Evolutionary conservation across 352 stramenopile genomes (phyloP), one percentile per base, ranked within the genome.

Genomic region (Peronospora destructor): DNA sequence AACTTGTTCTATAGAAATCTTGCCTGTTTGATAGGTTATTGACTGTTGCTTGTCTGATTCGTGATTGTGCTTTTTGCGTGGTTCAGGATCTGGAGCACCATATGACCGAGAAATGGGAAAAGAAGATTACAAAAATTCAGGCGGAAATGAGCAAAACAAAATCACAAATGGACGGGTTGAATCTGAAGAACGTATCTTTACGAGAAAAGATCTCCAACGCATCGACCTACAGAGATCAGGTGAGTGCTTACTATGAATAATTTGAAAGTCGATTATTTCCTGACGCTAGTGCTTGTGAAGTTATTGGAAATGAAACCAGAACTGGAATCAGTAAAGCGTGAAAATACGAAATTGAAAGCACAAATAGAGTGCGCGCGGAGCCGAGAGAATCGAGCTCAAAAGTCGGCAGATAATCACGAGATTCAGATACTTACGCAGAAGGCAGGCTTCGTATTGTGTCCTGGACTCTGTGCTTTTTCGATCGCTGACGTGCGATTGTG

Each of bases 51-150:
- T 49, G 23, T 30, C 12, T 12, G 21, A 30, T 39, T 32, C 30
- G n/a, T 35, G 10, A 32, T 13, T 0, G 14, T 14, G 28, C 36
- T 48, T 45, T 44, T 39, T 50, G 7, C 46, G 12, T 26, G 21
- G 21, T 37, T 2, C 29, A 85, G 54, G 78, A 90, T 39, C 62
- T 82, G 3, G 70, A 83, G 36, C 56, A 78, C 25, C 72, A 85
- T 35, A 68, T 87, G 16, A 75, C 79, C 8, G 74, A 89, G 1
- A 80, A 84, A 33, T 91, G 83, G 83, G 76, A 89, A 45, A 76
- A 79, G 21, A 85, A 86, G 39, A 48, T 94, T 6, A 60, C 57
- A 2, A 87, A 85, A 35, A 69, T 86, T 21, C 74, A 86, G 39
- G 55, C 66, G 0, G 83, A 94, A 34, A 62, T 77, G 55, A 68